These are phyloP conservation scores for Melanopsichium pennsylvanicum DNA, from an alignment of 1,284 basidiomycete species.

Conservation along the genomic window DNA sequence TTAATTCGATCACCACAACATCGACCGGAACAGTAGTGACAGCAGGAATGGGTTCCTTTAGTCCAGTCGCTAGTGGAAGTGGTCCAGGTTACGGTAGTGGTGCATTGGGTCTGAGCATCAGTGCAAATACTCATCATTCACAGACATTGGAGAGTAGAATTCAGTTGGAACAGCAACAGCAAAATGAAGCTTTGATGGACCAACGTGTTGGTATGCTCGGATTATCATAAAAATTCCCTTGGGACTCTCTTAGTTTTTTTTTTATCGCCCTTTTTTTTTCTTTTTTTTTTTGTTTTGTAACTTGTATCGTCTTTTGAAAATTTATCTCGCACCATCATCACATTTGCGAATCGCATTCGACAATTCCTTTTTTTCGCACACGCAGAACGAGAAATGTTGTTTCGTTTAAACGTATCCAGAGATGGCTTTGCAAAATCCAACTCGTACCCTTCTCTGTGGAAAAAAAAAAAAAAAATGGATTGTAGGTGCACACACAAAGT, in stretches of 20 bases:
- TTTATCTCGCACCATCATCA: no score
- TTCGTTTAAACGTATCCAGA: no score
- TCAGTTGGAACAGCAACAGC: constrained; percentile 28
- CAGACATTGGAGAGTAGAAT: constrained; percentile 18
- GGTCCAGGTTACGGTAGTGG: constrained; percentile 51
- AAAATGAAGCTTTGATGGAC: constrained; percentile 41
- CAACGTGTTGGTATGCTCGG: constrained; percentile 39
- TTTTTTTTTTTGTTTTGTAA: not conserved
- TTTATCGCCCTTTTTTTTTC: no score
- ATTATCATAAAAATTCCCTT: constrained; percentile 13
- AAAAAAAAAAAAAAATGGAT: no score
- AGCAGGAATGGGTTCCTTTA: constrained; percentile 14
- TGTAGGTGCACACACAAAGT: no score
- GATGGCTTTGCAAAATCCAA: no score
- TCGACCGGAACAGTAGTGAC: not conserved
- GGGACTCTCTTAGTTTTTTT: no score
- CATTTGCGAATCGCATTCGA: no score
- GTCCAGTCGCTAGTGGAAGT: constrained; percentile 30
- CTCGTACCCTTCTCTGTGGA: no score
- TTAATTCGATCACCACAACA: constrained; percentile 1
- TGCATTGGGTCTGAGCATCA: constrained; percentile 40
- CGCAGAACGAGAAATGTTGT: no score
- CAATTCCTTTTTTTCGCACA: no score
- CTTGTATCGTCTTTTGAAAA: constrained; percentile 18
- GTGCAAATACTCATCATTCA: constrained; percentile 27